Conservation (phyloP, 129 eudicot genomes). For the Scalesia atractyloides region DNA sequence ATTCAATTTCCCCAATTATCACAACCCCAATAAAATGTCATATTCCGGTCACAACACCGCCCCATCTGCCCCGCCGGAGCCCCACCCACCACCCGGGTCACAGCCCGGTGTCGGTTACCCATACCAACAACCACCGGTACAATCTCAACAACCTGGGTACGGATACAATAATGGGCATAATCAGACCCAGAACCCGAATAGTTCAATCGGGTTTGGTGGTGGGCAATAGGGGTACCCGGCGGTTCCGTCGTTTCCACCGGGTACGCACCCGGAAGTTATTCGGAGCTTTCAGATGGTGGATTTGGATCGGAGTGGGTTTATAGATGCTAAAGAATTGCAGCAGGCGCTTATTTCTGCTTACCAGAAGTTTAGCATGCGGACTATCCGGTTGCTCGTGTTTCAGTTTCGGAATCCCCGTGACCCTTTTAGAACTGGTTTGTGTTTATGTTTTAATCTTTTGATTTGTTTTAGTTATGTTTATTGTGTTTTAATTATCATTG, state of each 20-base stretch:
- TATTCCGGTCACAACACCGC: conserved; percentile 33
- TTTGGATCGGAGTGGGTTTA: conserved; percentile 71
- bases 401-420: conserved; percentile 51
- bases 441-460: neutral
- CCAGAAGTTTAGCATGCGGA: conserved; percentile 58
- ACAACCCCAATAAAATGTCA: conserved; percentile 14
- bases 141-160: conserved; percentile 27
- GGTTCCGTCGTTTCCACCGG: conserved; percentile 57
- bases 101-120: conserved; percentile 45
- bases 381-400: conserved; percentile 76
- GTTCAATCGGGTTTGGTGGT: conserved; percentile 27
- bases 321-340: conserved; percentile 80
- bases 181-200: conserved; percentile 25
- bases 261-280: conserved; percentile 77
- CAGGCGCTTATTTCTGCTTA: conserved; percentile 55
- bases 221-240: conserved; percentile 25
- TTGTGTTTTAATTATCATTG: neutral
- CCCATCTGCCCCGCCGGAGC: conserved; percentile 62
- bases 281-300: conserved; percentile 90
- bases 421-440: conserved; percentile 50
- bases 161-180: conserved; percentile 14
- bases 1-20: neutral
- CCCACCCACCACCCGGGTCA: conserved; percentile 36
- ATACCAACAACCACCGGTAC: conserved; percentile 33
- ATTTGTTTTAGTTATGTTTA: neutral